Evolutionary conservation across 179 eudicot species (phyloP).

Genomic region (Vitellaria paradoxa): DNA sequence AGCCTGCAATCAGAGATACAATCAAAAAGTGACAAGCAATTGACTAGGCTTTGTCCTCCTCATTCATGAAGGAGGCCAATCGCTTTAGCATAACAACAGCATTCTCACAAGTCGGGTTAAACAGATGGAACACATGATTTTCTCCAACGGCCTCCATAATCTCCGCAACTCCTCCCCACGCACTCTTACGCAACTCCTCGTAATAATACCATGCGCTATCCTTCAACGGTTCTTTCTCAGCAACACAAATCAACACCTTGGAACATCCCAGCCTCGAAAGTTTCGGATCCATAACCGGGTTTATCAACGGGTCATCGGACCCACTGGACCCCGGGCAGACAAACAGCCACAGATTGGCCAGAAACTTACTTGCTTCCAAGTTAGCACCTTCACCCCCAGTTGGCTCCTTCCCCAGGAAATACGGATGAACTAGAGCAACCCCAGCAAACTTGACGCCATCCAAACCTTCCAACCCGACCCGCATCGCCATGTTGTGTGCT

Average conservation of each 20-base stretch:
- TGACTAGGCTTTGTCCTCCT: background rate
- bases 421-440: too few relatives aligned
- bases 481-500: too few relatives aligned
- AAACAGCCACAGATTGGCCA: background rate
- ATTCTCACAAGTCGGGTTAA: background rate
- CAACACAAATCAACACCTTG: constrained; percentile 9
- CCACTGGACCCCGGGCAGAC: background rate
- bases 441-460: too few relatives aligned
- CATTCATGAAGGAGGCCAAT: constrained; percentile 21
- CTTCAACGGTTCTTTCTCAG: background rate
- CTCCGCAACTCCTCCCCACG: constrained; percentile 4
- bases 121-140: constrained; percentile 22
- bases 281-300: constrained; percentile 4
- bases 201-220: background rate
- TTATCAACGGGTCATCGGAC: constrained; percentile 4
- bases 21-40: too few relatives aligned
- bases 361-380: too few relatives aligned
- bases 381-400: too few relatives aligned
- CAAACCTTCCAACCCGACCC: too few relatives aligned
- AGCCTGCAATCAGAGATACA: too few relatives aligned
- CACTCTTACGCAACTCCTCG: constrained; percentile 3
- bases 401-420: too few relatives aligned
- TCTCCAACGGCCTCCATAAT: constrained; percentile 21
- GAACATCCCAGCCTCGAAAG: background rate
- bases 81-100: constrained; percentile 11